These are phyloP conservation scores for Mollisiaceae sp. DNA, from an alignment of 2,329 filamentous ascomycete genomes.

Conservation along the genomic window DNA sequence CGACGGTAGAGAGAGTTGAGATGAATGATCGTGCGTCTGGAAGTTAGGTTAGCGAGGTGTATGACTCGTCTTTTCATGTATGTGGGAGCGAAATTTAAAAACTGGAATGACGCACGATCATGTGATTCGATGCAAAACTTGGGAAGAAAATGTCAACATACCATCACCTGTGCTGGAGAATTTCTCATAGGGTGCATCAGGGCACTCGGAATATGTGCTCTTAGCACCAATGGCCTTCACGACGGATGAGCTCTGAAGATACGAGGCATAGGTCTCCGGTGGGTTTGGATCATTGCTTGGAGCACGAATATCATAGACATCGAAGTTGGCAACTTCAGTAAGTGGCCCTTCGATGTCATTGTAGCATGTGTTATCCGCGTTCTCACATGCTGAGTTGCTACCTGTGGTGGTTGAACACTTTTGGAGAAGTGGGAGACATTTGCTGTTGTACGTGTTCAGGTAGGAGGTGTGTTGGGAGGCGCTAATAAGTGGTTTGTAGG, in stretches of 20 bases:
- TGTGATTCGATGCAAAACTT: background rate
- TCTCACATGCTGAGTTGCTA: slow-evolving; percentile 80
- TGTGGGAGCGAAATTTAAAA: too few species aligned
- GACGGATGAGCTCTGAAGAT: slow-evolving; percentile 47
- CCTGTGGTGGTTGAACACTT: slow-evolving; percentile 58
- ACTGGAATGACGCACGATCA: too few species aligned
- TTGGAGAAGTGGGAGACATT: slow-evolving; percentile 47
- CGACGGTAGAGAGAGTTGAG: slow-evolving; percentile 49
- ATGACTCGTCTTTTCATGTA: too few species aligned
- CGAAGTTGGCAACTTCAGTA: slow-evolving; percentile 37
- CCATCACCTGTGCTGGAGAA: slow-evolving; percentile 50
- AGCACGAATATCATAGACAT: slow-evolving; percentile 39
- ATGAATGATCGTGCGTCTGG: slow-evolving; percentile 51
- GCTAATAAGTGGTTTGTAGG: slow-evolving; percentile 49
- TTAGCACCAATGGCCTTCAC: slow-evolving; percentile 52
- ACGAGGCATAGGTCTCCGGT: slow-evolving; percentile 47
- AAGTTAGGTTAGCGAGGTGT: background rate
- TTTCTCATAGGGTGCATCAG: slow-evolving; percentile 44
- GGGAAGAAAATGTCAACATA: slow-evolving; percentile 22
- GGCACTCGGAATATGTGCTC: slow-evolving; percentile 49
- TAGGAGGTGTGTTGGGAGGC: slow-evolving; percentile 41
- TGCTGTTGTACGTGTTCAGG: slow-evolving; percentile 42
- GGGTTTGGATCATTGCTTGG: slow-evolving; percentile 43
- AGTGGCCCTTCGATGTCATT: slow-evolving; percentile 45
- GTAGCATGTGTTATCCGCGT: slow-evolving; percentile 52